These are phyloP conservation scores for Cicer bijugum DNA, from an alignment of 306 rosid species.

Conservation along the genomic window DNA sequence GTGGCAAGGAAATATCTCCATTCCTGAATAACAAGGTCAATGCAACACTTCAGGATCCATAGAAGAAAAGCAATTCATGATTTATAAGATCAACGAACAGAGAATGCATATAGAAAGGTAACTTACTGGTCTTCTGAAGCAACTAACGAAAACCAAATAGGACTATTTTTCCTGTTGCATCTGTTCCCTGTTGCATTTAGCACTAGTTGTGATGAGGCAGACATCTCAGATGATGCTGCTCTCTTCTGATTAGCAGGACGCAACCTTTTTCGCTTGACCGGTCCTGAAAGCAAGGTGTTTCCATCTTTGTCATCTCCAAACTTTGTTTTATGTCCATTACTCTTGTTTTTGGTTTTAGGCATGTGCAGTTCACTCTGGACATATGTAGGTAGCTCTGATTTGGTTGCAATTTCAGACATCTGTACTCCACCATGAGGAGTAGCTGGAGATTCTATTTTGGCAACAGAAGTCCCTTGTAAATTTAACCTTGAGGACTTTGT, in stretches of 20 bases:
- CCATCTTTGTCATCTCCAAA: slow-evolving; percentile 65
- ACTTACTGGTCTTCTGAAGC: slow-evolving; percentile 89
- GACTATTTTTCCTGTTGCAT: slow-evolving; percentile 58
- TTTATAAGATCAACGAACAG: not conserved
- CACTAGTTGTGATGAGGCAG: slow-evolving; percentile 63
- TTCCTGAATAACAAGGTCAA: slow-evolving; percentile 66
- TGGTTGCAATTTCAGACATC: slow-evolving; percentile 56
- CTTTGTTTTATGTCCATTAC: slow-evolving; percentile 58
- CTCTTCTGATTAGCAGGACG: slow-evolving; percentile 68
- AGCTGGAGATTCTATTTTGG: slow-evolving; percentile 62
- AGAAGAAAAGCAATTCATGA: slow-evolving; percentile 13
- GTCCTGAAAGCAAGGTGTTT: slow-evolving; percentile 54
- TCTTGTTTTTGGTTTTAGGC: slow-evolving; percentile 70
- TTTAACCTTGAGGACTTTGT: slow-evolving; percentile 81
- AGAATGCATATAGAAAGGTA: slow-evolving; percentile 22
- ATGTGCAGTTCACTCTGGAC: slow-evolving; percentile 47
- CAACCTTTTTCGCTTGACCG: slow-evolving; percentile 67
- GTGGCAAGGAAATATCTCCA: slow-evolving; percentile 86
- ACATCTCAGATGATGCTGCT: slow-evolving; percentile 58
- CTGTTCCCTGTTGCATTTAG: slow-evolving; percentile 62
- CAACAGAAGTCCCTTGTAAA: slow-evolving; percentile 57
- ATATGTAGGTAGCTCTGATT: slow-evolving; percentile 54
- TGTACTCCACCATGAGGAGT: slow-evolving; percentile 53
- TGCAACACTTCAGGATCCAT: slow-evolving; percentile 16
- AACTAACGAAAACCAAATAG: slow-evolving; percentile 94